Evolutionary conservation across 352 stramenopile genomes (phyloP), one percentile per base, ranked within the genome.

Genomic region (Globisporangium canariense): DNA sequence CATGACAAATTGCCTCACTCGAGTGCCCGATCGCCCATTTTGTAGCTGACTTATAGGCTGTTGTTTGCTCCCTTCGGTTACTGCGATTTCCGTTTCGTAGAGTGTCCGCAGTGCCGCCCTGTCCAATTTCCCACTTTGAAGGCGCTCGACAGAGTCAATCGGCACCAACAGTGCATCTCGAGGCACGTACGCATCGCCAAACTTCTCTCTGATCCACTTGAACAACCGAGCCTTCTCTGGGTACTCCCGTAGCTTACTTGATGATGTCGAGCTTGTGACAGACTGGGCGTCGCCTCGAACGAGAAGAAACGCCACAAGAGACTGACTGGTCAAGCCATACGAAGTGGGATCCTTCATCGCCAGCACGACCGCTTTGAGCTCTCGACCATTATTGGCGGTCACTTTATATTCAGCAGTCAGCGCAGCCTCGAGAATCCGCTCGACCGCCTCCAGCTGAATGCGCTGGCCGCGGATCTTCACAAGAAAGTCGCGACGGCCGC

Each of bases 401-500:
- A 64, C 63, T 2, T 40, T 40, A 8, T 40, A 8, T 40, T 40
- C 34, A 40, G 34, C 36, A 8, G 59, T 38, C n/a, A 87, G 69
- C 28, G 58, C 60, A 55, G 30, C 4, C 16, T 60, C 40, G 3
- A 68, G 2, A 9, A 41, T 28, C 9, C 69, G 64, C 52, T 88
- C 81, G 10, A 88, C 71, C 4, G 72, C 76, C 36, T 85, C 76
- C 25, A 90, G 68, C 47, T 83, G 70, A 25, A 90, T 56, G 22
- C 72, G 69, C 18, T 83, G 76, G 34, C 81, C 81, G 28, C 77
- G 67, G 58, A 89, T 75, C 55, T 90, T 90, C 9, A 90, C 71
- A 38, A 73, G 65, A 40, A 70, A 64, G 60, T 90, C 81, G 2
- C 52, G 64, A 16, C 81, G 79, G 8, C 79, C 79, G 28, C 67